Percentiles rank a stretch among this genome's conserved stretches.
These are phyloP conservation scores for Moricandia arvensis DNA, from an alignment of 345 rosid genomes.

Conservation along the genomic window DNA sequence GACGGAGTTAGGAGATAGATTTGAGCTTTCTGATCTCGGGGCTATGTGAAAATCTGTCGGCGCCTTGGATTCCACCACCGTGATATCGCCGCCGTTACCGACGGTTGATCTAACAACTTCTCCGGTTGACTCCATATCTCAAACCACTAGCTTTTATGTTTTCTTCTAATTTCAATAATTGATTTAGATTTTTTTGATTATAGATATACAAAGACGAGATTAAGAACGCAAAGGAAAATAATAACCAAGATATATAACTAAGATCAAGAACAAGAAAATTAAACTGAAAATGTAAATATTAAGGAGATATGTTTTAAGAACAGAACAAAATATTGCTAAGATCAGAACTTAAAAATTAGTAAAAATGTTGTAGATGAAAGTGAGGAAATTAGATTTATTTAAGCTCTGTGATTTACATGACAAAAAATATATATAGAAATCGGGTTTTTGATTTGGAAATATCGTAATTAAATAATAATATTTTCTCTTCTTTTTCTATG, in stretches of 20 bases:
- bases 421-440: neutral
- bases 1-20: constrained; percentile 43
- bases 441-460: neutral
- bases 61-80: constrained; percentile 87
- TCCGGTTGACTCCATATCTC: constrained; percentile 60
- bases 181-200: constrained; percentile 43
- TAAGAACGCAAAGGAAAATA: constrained; percentile 13
- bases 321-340: constrained; percentile 33
- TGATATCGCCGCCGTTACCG: constrained; percentile 58
- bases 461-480: constrained; percentile 13
- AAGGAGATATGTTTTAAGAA: constrained; percentile 10
- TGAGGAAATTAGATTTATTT: constrained; percentile 36
- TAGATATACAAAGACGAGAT: constrained; percentile 27
- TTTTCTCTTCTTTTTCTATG: neutral
- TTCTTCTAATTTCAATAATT: constrained; percentile 43
- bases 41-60: constrained; percentile 85
- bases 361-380: constrained; percentile 31
- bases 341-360: constrained; percentile 38
- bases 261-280: constrained; percentile 10
- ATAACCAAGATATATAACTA: constrained; percentile 3
- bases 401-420: constrained; percentile 12
- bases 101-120: constrained; percentile 43
- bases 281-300: constrained; percentile 27
- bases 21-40: constrained; percentile 64
- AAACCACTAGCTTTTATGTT: constrained; percentile 31